A percentile compares a stretch with the other conserved stretches of the same genome.
These are phyloP conservation scores for Blastobotrys chiropterorum DNA, from an alignment of 805 yeast genomes.

Conservation along the genomic window DNA sequence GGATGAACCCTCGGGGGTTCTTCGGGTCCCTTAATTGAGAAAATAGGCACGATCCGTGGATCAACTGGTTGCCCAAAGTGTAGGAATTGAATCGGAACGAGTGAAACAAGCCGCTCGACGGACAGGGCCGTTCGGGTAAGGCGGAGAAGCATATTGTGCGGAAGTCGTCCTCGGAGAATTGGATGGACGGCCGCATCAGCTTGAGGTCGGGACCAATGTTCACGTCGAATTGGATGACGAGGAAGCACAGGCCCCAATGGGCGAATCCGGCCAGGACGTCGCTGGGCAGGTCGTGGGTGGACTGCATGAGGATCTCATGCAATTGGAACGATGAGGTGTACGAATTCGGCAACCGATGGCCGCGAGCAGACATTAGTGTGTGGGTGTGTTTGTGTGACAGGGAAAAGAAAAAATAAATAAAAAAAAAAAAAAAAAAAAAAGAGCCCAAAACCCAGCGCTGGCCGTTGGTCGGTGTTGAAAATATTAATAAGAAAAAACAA, in stretches of 20 bases:
- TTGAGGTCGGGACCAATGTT: constrained; percentile 19
- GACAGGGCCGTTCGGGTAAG: constrained; percentile 20
- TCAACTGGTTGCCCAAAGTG: constrained; percentile 3
- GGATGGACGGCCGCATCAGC: constrained; percentile 22
- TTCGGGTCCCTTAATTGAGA: constrained; percentile 15
- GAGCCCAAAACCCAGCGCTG: background rate
- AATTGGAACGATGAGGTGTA: constrained; percentile 43
- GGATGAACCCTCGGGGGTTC: constrained; percentile 21
- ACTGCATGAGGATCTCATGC: constrained; percentile 21
- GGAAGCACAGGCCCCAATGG: constrained; percentile 6
- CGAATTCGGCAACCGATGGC: constrained; percentile 30
- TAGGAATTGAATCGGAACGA: constrained; percentile 14
- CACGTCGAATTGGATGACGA: constrained; percentile 5
- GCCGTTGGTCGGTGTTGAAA: no score
- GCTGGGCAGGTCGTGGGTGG: constrained; percentile 9
- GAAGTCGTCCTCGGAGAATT: constrained; percentile 23
- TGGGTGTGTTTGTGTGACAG: no score
- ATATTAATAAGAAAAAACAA: background rate
- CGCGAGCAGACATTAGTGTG: background rate
- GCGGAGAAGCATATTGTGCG: constrained; percentile 24
- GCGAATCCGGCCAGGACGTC: constrained; percentile 2
- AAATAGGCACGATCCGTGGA: constrained; percentile 21
- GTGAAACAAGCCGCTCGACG: constrained; percentile 10
- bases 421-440: no score
- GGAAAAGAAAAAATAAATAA: no score